Percentiles rank a stretch among this genome's conserved stretches.
Conservation (phyloP, 139 green algal genomes). For the Zygnema cylindricum region DNA sequence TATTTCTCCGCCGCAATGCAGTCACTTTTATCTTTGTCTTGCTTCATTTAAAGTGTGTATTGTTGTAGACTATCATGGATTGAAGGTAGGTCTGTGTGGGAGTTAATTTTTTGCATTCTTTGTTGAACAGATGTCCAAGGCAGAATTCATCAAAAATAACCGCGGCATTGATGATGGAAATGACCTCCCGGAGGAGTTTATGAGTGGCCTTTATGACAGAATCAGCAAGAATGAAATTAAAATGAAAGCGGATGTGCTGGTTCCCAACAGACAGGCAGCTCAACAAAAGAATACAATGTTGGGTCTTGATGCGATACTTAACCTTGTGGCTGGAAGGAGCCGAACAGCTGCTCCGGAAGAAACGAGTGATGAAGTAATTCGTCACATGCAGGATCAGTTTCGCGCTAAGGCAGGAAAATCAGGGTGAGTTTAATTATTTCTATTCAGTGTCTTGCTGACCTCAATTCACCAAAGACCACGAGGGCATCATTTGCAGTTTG, state of each 20-base stretch:
- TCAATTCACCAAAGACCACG: too few species aligned
- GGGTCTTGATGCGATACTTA: constrained; percentile 66
- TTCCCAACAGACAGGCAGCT: not conserved
- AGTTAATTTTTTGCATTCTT: too few species aligned
- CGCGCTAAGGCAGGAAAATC: constrained; percentile 45
- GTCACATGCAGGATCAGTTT: constrained; percentile 61
- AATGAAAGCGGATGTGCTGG: constrained; percentile 78
- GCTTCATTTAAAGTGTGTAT: too few species aligned
- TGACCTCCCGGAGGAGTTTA: constrained; percentile 87
- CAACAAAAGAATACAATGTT: constrained; percentile 69
- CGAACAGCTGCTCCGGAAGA: not conserved
- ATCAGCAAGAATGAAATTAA: constrained; percentile 97
- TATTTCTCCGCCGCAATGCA: too few species aligned
- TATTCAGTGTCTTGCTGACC: too few species aligned
- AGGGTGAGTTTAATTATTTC: too few species aligned
- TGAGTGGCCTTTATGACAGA: constrained; percentile 90
- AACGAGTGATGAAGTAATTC: constrained; percentile 59
- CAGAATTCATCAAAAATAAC: constrained; percentile 97
- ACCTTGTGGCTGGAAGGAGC: constrained; percentile 35
- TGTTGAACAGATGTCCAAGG: constrained; percentile 62
- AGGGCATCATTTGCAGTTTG: too few species aligned
- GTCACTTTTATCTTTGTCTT: too few species aligned
- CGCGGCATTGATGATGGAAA: constrained; percentile 95
- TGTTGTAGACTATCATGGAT: too few species aligned
- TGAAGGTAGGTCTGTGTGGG: too few species aligned